phyloP scores from a whole-genome alignment of 202 grass and related monocot genomes.

The Sporobolus alterniflorus region DNA sequence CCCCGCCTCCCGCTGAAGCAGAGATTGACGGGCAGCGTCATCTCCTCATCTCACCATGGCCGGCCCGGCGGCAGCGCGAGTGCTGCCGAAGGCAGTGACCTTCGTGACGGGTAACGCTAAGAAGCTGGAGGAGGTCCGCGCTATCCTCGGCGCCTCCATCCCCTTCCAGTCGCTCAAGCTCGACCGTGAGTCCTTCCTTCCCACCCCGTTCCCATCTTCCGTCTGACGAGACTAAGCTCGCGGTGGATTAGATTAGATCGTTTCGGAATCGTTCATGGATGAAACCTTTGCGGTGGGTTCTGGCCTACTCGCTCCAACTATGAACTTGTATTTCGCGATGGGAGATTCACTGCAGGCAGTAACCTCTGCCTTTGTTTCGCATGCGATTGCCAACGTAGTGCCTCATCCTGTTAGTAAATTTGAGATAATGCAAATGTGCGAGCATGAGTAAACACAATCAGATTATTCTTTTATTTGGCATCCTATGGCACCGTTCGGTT shows the following conservation, averaged over 20 bases:
- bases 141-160: slow-evolving; percentile 82
- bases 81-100: slow-evolving; percentile 81
- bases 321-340: neutral
- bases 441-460: neutral
- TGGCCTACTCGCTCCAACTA: neutral
- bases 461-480: neutral
- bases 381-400: neutral
- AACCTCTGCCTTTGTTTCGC: neutral
- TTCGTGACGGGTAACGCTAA: slow-evolving; percentile 98
- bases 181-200: slow-evolving; percentile 55
- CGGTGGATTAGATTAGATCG: neutral
- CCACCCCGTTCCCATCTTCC: neutral
- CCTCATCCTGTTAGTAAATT: neutral
- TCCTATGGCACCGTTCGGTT: no score
- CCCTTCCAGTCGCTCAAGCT: slow-evolving; percentile 94
- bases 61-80: slow-evolving; percentile 43
- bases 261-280: neutral
- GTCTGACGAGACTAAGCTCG: neutral
- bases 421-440: neutral
- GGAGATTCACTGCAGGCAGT: neutral
- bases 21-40: neutral
- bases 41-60: slow-evolving; percentile 30
- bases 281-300: neutral
- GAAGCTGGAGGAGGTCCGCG: slow-evolving; percentile 94
- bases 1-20: slow-evolving; percentile 2